Conservation (phyloP, 2,329 filamentous ascomycete genomes). For the Pestalotiopsis sp. region DNA sequence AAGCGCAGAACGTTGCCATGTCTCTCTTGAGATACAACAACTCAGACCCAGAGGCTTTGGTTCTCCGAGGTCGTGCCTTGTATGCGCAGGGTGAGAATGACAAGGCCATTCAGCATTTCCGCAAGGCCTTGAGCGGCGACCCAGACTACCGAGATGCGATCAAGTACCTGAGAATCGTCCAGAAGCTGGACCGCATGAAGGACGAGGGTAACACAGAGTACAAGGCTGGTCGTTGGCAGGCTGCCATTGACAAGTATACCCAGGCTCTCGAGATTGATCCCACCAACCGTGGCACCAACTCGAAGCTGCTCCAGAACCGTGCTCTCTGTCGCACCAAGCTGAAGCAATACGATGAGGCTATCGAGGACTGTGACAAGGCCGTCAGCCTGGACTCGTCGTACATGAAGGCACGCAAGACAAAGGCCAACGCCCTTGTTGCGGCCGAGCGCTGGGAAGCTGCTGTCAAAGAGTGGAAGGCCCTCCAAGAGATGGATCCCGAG, state of each 20-base stretch:
- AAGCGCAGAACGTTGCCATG: slow-evolving; percentile 93
- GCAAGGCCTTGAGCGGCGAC: slow-evolving; percentile 85
- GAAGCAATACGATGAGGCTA: slow-evolving; percentile 80
- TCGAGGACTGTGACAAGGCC: slow-evolving; percentile 84
- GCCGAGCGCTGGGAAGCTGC: slow-evolving; percentile 92
- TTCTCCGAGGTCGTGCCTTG: slow-evolving; percentile 82
- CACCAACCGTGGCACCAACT: slow-evolving; percentile 86
- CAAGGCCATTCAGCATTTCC: slow-evolving; percentile 90
- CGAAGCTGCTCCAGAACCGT: slow-evolving; percentile 92
- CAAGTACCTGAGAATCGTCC: slow-evolving; percentile 85
- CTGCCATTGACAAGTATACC: slow-evolving; percentile 83
- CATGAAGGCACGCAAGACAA: slow-evolving; percentile 88
- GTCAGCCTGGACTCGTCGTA: slow-evolving; percentile 83
- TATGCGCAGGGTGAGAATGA: slow-evolving; percentile 94
- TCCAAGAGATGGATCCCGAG: slow-evolving; percentile 80
- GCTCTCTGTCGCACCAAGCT: slow-evolving; percentile 83
- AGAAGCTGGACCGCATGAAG: slow-evolving; percentile 92
- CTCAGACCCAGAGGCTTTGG: slow-evolving; percentile 90
- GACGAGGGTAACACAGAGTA: slow-evolving; percentile 90
- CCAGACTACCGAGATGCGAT: slow-evolving; percentile 89
- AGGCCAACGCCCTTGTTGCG: slow-evolving; percentile 85
- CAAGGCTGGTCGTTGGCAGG: slow-evolving; percentile 79
- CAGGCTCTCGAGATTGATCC: slow-evolving; percentile 85
- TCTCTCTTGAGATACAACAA: slow-evolving; percentile 81
- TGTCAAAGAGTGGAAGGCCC: slow-evolving; percentile 83